Evolutionary conservation across 768 basidiomycete genomes (phyloP).

Genomic region (Suillus plorans): DNA sequence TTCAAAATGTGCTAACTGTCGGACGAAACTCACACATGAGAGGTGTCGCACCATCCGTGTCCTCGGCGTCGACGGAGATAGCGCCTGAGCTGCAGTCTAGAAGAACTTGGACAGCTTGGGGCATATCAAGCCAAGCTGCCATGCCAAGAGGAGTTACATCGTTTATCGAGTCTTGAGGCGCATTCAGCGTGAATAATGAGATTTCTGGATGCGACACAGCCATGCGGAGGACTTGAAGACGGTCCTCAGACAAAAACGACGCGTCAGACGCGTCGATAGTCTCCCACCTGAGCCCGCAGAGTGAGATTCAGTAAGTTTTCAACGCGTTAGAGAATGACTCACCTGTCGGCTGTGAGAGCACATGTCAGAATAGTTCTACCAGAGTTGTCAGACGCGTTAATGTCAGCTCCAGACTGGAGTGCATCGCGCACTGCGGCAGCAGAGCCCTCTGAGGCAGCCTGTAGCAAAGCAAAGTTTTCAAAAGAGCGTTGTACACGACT

Average conservation of each 20-base stretch:
- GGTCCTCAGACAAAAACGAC: constrained; percentile 58
- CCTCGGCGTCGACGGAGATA: constrained; percentile 73
- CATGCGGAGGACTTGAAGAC: constrained; percentile 56
- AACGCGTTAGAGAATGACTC: constrained; percentile 22
- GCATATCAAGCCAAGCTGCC: constrained; percentile 75
- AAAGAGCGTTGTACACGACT: constrained; percentile 39
- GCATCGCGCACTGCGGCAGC: constrained; percentile 51
- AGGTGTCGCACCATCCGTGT: constrained; percentile 73
- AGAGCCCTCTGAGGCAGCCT: constrained; percentile 57
- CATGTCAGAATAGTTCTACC: constrained; percentile 68
- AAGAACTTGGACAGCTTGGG: constrained; percentile 58
- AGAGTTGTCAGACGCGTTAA: constrained; percentile 60
- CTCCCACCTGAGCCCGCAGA: constrained; percentile 52
- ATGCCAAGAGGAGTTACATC: constrained; percentile 78
- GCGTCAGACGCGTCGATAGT: constrained; percentile 68
- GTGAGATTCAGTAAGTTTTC: constrained; percentile 8
- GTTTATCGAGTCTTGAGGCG: constrained; percentile 66
- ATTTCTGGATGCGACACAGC: constrained; percentile 56
- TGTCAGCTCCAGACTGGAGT: constrained; percentile 60
- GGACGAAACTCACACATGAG: constrained; percentile 69
- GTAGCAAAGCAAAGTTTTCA: constrained; percentile 47
- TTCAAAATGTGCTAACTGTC: constrained; percentile 2
- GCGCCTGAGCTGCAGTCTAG: constrained; percentile 60
- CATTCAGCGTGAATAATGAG: constrained; percentile 70
- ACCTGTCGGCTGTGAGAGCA: constrained; percentile 74